Evolutionary conservation across 345 rosid genomes (phyloP), one percentile per base, ranked within the genome.

Genomic region (Iberis pinnata): DNA sequence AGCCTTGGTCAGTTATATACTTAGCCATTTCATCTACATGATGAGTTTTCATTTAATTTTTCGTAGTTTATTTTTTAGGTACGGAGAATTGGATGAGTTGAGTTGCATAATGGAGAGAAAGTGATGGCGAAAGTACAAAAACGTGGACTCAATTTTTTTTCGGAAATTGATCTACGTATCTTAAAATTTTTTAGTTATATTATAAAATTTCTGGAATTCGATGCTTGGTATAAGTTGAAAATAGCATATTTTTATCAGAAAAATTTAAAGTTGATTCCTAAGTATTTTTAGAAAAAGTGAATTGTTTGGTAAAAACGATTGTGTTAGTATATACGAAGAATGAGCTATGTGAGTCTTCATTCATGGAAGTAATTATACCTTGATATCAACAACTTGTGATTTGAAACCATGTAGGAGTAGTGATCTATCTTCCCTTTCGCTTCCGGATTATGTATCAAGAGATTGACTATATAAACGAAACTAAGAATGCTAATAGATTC

Each of bases 281-380:
- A 82, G 61, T 90, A 87, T 49, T 90, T 90, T 67, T 92, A 90
- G 70, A n/a, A 84, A 59, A 61, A 87, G 82, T 46, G 98, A 90
- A 73, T 58, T 86, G 45, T 73, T 90, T 64, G 95, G 98, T 20
- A 49, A 78, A 24, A 79, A 75, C 49, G 98, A 90, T 52, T 90
- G 98, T 96, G 72, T 88, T 58, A 96, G 95, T 43, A 76, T 90
- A 38, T 90, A 84, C 22, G 80, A 90, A 71, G 98, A 87, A 74
- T 90, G 98, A 55, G 64, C 83, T 19, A 76, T 42, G 98, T 90
- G 73, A 80, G 92, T 74, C 53, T 13, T 10, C 8, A 49, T 13
- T 18, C 13, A 39, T 39, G 49, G 14, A 18, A 13, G 16, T 49
- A 43, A 12, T 29, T 35, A 18, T 56, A 44, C 7, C 58, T 64